These are phyloP conservation scores for Starmerella riodocensis DNA, from an alignment of 805 yeast species.

Conservation along the genomic window DNA sequence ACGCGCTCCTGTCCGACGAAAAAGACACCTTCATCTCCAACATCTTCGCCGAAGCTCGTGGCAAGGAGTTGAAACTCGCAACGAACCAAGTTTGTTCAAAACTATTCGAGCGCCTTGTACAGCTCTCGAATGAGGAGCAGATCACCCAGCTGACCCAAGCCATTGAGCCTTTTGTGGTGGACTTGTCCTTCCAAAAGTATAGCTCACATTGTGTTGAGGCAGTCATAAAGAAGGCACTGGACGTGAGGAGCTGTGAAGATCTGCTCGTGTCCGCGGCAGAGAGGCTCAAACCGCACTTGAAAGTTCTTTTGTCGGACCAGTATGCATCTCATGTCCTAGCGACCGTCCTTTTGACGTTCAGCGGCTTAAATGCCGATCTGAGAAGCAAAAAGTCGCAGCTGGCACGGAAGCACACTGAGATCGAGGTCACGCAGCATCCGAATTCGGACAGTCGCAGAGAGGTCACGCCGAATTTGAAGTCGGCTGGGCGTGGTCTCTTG, in stretches of 20 bases:
- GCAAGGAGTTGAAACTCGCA: conserved; percentile 81
- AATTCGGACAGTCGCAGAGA: conserved; percentile 23
- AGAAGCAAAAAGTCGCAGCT: conserved; percentile 71
- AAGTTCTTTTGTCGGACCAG: conserved; percentile 52
- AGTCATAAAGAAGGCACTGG: conserved; percentile 58
- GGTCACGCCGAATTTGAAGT: conserved; percentile 4
- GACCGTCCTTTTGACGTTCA: conserved; percentile 50
- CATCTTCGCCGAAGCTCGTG: conserved; percentile 72
- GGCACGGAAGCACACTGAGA: conserved; percentile 54
- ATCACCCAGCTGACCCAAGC: conserved; percentile 50
- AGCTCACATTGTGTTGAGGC: conserved; percentile 92
- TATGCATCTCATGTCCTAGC: conserved; percentile 85
- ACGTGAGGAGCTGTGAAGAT: conserved; percentile 55
- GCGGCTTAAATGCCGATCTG: conserved; percentile 71
- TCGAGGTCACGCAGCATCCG: conserved; percentile 51
- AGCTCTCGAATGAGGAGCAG: conserved; percentile 51
- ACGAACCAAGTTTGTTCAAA: conserved; percentile 94
- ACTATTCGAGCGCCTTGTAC: conserved; percentile 72
- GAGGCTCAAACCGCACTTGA: conserved; percentile 50
- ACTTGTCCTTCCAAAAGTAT: conserved; percentile 72
- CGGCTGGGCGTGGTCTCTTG: conserved; percentile 29
- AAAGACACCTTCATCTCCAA: conserved; percentile 56
- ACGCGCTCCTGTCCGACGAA: conserved; percentile 71
- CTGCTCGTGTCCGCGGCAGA: conserved; percentile 50
- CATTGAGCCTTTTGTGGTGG: conserved; percentile 62